A percentile compares a stretch with the other conserved stretches of the same genome.
Conservation (phyloP, 495 filamentous ascomycete species). For the Aspergillus cristatus region DNA sequence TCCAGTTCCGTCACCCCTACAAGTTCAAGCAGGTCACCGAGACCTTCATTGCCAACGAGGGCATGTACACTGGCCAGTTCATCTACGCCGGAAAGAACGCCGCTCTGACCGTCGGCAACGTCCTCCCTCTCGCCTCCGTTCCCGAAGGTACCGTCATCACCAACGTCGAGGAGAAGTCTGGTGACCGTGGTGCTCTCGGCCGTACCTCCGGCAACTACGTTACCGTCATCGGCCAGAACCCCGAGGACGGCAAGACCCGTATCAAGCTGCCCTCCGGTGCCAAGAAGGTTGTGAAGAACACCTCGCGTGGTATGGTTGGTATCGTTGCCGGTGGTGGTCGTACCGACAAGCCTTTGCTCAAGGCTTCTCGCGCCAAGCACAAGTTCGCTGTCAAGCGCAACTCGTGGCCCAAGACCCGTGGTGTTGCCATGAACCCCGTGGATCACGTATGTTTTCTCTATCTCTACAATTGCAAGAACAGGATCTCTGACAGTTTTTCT, state of each 20-base stretch:
- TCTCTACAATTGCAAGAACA: background rate
- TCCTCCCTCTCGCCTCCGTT: constrained; percentile 85
- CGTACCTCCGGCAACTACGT: constrained; percentile 99
- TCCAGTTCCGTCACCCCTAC: constrained; percentile 91
- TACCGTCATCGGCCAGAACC: constrained; percentile 97
- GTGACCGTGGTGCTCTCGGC: constrained; percentile 91
- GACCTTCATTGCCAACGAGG: constrained; percentile 99
- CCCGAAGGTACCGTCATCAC: constrained; percentile 97
- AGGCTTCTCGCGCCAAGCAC: constrained; percentile 97
- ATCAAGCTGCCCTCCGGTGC: constrained; percentile 97
- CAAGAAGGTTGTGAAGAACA: constrained; percentile 96
- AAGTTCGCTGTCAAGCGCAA: constrained; percentile 99
- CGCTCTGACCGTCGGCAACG: constrained; percentile 86
- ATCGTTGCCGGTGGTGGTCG: constrained; percentile 98
- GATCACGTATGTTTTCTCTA: constrained; percentile 64
- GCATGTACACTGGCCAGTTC: constrained; percentile 99
- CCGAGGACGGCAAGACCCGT: constrained; percentile 97
- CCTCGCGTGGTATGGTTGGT: constrained; percentile 93
- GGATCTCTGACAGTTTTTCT: constrained; percentile 24
- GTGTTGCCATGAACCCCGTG: constrained; percentile 99
- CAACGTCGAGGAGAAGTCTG: constrained; percentile 98
- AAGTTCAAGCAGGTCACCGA: constrained; percentile 82
- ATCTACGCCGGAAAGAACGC: constrained; percentile 99
- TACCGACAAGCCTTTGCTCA: constrained; percentile 98
- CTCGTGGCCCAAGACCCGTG: constrained; percentile 99